Percentiles rank a stretch among this genome's conserved stretches.
Conservation (phyloP, 768 basidiomycete species). For the Russula sp. region DNA sequence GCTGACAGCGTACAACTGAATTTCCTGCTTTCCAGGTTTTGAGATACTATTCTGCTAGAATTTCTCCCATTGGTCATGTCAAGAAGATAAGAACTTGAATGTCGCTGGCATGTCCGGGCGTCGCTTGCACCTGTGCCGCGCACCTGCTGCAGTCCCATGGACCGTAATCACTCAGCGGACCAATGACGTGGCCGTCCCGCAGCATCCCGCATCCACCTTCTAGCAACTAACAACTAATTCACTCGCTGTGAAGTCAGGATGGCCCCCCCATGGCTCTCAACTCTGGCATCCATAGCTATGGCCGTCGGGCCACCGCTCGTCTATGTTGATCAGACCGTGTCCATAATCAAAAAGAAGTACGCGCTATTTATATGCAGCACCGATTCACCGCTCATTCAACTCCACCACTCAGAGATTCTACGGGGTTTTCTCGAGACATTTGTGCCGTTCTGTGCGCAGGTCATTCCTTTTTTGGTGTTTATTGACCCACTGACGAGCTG, state of each 20-base stretch:
- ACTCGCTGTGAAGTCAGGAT: slow-evolving; percentile 22
- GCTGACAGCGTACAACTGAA: too few species aligned
- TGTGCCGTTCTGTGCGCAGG: slow-evolving; percentile 67
- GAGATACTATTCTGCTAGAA: too few species aligned
- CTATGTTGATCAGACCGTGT: slow-evolving; percentile 74
- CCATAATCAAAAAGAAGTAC: slow-evolving; percentile 72
- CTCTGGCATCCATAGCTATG: slow-evolving; percentile 68
- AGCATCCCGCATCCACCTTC: not conserved
- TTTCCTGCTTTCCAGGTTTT: too few species aligned
- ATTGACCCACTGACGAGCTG: not conserved
- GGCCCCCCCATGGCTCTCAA: slow-evolving; percentile 58
- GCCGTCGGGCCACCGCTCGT: slow-evolving; percentile 79
- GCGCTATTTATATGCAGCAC: slow-evolving; percentile 20
- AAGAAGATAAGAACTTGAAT: too few species aligned
- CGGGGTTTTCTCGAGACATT: slow-evolving; percentile 81
- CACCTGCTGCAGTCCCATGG: too few species aligned
- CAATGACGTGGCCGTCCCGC: not conserved
- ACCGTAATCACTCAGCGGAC: not conserved
- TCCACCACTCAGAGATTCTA: slow-evolving; percentile 52
- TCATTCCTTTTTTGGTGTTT: not conserved
- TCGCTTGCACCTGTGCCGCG: too few species aligned
- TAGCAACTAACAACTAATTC: not conserved
- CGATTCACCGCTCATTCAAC: slow-evolving; percentile 1
- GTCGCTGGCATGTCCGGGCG: too few species aligned
- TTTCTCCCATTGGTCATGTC: too few species aligned